Evolutionary conservation across 352 stramenopile genomes (phyloP), one percentile per base, ranked within the genome.

Genomic region (Globisporangium uncinulatum): DNA sequence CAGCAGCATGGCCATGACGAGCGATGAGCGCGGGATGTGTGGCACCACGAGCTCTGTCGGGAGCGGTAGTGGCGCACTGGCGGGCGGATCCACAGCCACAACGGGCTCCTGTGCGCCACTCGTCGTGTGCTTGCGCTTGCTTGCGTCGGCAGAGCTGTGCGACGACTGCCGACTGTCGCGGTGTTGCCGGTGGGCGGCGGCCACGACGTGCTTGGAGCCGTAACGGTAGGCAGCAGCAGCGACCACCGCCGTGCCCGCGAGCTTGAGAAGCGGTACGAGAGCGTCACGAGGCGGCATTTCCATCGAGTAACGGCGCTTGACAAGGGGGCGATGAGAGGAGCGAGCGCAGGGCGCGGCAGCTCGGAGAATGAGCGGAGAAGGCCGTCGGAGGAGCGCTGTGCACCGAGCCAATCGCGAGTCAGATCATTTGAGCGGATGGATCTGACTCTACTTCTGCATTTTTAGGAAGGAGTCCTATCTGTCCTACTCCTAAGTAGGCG

Each of bases 1-100:
- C 41, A 80, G 49, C 42, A 88, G 51, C 51, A 85, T 71, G 19
- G 72, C 67, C 21, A 65, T 39, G 10, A 79, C 36, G 58, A 75
- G 49, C 10, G 72, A 72, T 42, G 66, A 65, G 20, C 53, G 70
- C 37, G 62, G 51, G 10, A 51, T 59, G 47, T 55, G 43, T 34
- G 70, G 45, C 4, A 24, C 46, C 11, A 44, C 42, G 39, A 53
- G 59, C 0, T 54, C 42, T 8, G 21, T 68, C 4, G 39, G 21
- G 31, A 7, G 20, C 29, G 1, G 42, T 19, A 19, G 3, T 24
- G 42, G 42, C 17, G 6, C 15, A 24, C 17, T 19, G 8, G 37
- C 24, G 8, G 21, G 6, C n/a, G 50, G 31, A 34, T 17, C 20
- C 52, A 29, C 44, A 66, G 56, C 20, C 43, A 5, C 41, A 52